Evolutionary conservation across 139 green algal genomes (phyloP).

Genomic region (Ulvella scutata): DNA sequence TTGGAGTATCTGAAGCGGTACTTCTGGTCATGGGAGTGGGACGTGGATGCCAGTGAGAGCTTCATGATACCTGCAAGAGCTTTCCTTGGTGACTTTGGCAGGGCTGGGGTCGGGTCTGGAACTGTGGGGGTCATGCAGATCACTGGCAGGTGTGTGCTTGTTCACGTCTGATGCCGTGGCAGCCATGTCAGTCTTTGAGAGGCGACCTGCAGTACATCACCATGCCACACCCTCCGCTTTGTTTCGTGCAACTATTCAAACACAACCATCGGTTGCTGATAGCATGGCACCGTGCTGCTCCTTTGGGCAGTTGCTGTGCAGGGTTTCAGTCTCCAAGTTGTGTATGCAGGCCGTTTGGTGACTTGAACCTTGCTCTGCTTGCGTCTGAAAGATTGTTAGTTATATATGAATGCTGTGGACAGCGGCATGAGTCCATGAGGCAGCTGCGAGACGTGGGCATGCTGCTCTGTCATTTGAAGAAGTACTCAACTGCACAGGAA

Average conservation of each 20-base stretch:
- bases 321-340: neutral
- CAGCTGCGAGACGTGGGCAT: neutral
- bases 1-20: slow-evolving; percentile 20
- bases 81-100: slow-evolving; percentile 8
- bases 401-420: neutral
- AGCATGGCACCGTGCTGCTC: too few relatives aligned
- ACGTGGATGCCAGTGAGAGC: slow-evolving; percentile 6
- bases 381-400: neutral
- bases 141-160: neutral
- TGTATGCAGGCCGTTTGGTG: neutral
- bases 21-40: slow-evolving; percentile 22
- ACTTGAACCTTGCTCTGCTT: neutral
- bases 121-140: slow-evolving; percentile 12
- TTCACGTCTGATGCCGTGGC: too few relatives aligned
- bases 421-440: neutral
- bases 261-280: too few relatives aligned
- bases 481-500: neutral
- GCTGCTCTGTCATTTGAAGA: neutral
- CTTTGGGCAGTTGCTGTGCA: neutral
- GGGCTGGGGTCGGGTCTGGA: slow-evolving; percentile 9
- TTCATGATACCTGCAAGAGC: slow-evolving; percentile 12
- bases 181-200: too few relatives aligned
- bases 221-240: too few relatives aligned
- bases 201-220: too few relatives aligned
- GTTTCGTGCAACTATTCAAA: too few relatives aligned